Conservation (phyloP, 176 grass and related monocot species). For the Oryza glaberrima region DNA sequence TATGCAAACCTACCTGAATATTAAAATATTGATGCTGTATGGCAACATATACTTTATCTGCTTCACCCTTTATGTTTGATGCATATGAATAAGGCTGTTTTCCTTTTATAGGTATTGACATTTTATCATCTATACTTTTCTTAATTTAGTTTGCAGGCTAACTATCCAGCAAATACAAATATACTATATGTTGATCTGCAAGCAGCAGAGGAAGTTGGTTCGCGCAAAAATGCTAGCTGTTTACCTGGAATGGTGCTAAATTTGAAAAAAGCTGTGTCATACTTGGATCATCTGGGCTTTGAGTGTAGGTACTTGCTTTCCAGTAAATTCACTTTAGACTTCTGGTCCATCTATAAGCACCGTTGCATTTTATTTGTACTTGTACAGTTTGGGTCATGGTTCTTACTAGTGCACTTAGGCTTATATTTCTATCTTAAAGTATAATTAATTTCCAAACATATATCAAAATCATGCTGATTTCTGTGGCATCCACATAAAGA, state of each 20-base stretch:
- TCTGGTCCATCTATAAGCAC: background rate
- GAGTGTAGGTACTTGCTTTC: slow-evolving; percentile 84
- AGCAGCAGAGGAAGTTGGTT: slow-evolving; percentile 85
- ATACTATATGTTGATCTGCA: slow-evolving; percentile 94
- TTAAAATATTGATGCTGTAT: background rate
- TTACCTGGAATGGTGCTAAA: slow-evolving; percentile 97
- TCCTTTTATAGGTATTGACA: background rate
- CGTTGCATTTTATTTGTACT: background rate
- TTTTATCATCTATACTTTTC: slow-evolving; percentile 47
- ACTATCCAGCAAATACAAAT: slow-evolving; percentile 99
- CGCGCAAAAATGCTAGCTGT: slow-evolving; percentile 65
- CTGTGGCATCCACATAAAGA: background rate
- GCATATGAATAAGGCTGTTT: background rate
- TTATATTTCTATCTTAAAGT: slow-evolving; percentile 28
- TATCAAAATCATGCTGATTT: background rate
- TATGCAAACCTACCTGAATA: slow-evolving; percentile 12
- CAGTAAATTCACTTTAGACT: slow-evolving; percentile 32
- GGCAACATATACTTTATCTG: slow-evolving; percentile 10
- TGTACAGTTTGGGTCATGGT: background rate
- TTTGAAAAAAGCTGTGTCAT: slow-evolving; percentile 85
- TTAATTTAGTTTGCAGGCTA: slow-evolving; percentile 72
- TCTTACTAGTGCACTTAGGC: background rate
- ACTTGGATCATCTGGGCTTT: slow-evolving; percentile 86
- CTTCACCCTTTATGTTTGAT: slow-evolving; percentile 14
- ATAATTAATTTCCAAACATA: background rate